Conservation (phyloP, 2,329 filamentous ascomycete genomes). For the Penicillium fuscoglaucum region DNA sequence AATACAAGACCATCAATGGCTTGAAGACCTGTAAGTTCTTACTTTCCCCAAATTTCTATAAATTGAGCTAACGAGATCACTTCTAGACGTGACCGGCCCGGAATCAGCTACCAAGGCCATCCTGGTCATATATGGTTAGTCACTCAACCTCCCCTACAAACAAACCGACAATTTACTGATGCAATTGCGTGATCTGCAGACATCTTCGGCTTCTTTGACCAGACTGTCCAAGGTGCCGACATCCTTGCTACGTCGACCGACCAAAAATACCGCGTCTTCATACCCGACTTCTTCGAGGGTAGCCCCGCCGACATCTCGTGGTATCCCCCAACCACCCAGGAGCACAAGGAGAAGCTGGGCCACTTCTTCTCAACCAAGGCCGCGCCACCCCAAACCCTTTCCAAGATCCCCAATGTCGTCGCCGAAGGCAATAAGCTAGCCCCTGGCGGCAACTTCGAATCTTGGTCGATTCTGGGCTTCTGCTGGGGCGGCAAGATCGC, state of each 20-base stretch:
- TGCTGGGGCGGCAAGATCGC: slow-evolving; percentile 63
- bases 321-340: slow-evolving; percentile 61
- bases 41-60: neutral
- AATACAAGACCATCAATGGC: slow-evolving; percentile 60
- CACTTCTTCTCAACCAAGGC: slow-evolving; percentile 60
- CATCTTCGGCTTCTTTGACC: slow-evolving; percentile 65
- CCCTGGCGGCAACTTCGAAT: slow-evolving; percentile 45
- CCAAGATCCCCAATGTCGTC: slow-evolving; percentile 57
- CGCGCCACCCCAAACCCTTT: slow-evolving; percentile 58
- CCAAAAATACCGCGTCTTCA: slow-evolving; percentile 78
- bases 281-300: slow-evolving; percentile 89
- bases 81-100: slow-evolving; percentile 56
- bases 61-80: neutral
- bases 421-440: slow-evolving; percentile 54
- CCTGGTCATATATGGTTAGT: slow-evolving; percentile 54
- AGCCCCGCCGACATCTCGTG: slow-evolving; percentile 63
- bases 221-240: slow-evolving; percentile 64
- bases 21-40: slow-evolving; percentile 58
- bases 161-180: neutral
- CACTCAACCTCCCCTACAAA: neutral
- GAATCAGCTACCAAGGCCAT: slow-evolving; percentile 58
- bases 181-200: slow-evolving; percentile 37
- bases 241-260: slow-evolving; percentile 61
- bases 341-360: slow-evolving; percentile 60
- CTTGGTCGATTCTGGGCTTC: slow-evolving; percentile 62